These are phyloP conservation scores for Tanacetum coccineum DNA, from an alignment of 129 eudicot genomes.

Conservation along the genomic window DNA sequence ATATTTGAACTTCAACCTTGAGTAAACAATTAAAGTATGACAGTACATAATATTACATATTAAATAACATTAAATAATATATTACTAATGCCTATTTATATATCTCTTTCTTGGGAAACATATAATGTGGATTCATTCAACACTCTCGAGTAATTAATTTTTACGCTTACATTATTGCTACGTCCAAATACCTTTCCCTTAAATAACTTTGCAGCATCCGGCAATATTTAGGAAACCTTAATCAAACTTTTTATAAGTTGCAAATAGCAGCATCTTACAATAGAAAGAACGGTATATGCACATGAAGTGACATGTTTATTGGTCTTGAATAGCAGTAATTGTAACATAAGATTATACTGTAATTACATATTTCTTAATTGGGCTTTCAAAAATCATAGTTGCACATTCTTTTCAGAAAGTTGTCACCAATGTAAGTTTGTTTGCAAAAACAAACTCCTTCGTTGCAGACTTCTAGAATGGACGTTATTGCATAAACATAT, in stretches of 20 bases:
- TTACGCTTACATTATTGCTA: background rate
- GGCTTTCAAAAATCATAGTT: too few relatives aligned
- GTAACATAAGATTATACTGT: background rate
- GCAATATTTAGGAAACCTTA: constrained; percentile 48
- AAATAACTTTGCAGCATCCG: constrained; percentile 76
- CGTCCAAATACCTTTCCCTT: constrained; percentile 71
- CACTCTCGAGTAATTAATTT: background rate
- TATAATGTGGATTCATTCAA: constrained; percentile 5
- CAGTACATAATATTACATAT: too few relatives aligned
- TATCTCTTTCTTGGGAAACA: too few relatives aligned
- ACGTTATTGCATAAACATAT: too few relatives aligned
- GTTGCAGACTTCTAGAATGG: too few relatives aligned
- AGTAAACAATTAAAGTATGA: too few relatives aligned
- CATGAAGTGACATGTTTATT: background rate
- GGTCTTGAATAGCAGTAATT: background rate
- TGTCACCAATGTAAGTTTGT: too few relatives aligned
- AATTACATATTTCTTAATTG: constrained; percentile 71
- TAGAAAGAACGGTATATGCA: constrained; percentile 6
- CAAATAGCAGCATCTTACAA: constrained; percentile 66
- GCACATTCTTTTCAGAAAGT: too few relatives aligned
- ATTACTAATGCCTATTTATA: too few relatives aligned
- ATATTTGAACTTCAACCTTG: too few relatives aligned
- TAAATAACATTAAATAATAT: too few relatives aligned
- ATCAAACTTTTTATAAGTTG: constrained; percentile 49
- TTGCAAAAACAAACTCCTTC: too few relatives aligned